These are phyloP conservation scores for Yamadazyma sp. DNA, from an alignment of 1,139 yeast species.

Conservation along the genomic window DNA sequence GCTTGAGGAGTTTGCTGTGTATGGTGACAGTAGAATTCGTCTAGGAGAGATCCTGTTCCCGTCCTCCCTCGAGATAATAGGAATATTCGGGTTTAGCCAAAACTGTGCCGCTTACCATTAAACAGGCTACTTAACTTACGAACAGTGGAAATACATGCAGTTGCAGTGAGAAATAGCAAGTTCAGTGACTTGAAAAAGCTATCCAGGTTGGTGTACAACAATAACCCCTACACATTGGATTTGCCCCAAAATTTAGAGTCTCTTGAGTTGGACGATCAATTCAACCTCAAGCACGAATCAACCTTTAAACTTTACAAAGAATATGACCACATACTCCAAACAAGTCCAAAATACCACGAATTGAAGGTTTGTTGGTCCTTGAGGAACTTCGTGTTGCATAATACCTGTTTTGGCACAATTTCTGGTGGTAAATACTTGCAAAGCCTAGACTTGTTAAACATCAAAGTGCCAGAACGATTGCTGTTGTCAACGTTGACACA, in stretches of 20 bases:
- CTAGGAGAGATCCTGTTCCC: no score
- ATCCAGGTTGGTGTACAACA: neutral
- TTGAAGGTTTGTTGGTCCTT: neutral
- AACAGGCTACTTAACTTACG: no score
- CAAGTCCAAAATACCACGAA: neutral
- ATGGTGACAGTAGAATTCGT: no score
- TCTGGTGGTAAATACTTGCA: no score
- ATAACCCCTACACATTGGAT: neutral
- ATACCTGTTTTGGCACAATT: neutral
- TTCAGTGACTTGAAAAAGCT: no score
- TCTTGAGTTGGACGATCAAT: neutral
- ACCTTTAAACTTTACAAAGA: neutral
- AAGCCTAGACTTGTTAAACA: no score
- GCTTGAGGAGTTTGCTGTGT: neutral
- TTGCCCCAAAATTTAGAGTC: neutral
- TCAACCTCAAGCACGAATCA: neutral
- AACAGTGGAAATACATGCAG: no score
- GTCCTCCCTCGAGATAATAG: no score
- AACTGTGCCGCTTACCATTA: no score
- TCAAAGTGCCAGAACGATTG: no score
- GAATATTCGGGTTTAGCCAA: no score
- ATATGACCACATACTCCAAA: neutral
- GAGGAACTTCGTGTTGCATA: neutral
- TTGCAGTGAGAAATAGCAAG: no score
- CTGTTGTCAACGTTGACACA: neutral